Evolutionary conservation across 768 basidiomycete species (phyloP).

Genomic region (Mrakia blollopis): DNA sequence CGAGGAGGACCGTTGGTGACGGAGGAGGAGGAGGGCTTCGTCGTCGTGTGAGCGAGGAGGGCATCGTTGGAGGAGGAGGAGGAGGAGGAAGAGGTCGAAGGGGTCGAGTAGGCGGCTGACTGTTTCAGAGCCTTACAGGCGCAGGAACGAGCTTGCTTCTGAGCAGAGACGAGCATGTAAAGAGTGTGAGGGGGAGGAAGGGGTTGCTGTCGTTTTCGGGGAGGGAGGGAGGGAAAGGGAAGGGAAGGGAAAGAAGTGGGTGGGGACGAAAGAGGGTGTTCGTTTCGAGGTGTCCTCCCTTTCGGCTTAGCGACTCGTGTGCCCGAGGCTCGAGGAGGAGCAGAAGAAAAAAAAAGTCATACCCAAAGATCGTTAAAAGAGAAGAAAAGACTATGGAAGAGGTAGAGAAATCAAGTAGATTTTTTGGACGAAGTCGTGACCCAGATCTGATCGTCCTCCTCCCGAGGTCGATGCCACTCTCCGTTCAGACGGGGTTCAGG

Average conservation of each 20-base stretch:
- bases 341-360: background rate
- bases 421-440: too few relatives aligned
- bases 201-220: background rate
- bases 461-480: background rate
- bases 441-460: background rate
- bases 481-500: background rate
- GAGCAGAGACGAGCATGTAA: background rate
- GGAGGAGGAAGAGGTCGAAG: background rate
- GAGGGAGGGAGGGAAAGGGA: background rate
- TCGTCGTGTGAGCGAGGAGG: background rate
- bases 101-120: background rate
- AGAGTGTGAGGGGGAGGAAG: background rate
- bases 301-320: background rate
- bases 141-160: background rate
- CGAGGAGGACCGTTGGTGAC: constrained; percentile 5
- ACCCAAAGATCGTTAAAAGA: background rate
- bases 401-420: too few relatives aligned
- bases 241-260: background rate
- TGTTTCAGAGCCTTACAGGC: background rate
- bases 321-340: background rate
- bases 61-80: background rate
- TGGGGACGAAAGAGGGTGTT: too few relatives aligned
- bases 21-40: background rate
- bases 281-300: too few relatives aligned
- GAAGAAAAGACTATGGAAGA: background rate